phyloP scores from a whole-genome alignment of 768 basidiomycete species.

The Termitomyces sp. region DNA sequence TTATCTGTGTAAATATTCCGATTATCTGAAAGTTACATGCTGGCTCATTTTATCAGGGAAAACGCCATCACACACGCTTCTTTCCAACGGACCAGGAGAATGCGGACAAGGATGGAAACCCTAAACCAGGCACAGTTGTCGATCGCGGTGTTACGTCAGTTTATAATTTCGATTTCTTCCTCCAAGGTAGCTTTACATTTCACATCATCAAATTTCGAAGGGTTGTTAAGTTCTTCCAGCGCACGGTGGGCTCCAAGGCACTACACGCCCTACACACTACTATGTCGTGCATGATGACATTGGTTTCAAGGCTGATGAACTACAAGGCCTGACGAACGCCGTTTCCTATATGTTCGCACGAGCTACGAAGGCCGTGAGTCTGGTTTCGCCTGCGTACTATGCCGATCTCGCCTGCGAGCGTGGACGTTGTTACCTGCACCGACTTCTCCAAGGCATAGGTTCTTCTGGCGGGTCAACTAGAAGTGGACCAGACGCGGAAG shows the following conservation, averaged over 20 bases:
- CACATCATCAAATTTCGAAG: not conserved
- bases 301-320: conserved; percentile 56
- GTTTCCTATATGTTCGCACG: conserved; percentile 79
- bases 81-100: conserved; percentile 50
- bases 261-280: conserved; percentile 74
- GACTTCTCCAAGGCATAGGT: conserved; percentile 52
- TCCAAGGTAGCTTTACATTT: conserved; percentile 44
- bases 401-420: conserved; percentile 64
- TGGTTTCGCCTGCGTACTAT: conserved; percentile 79
- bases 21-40: conserved; percentile 7
- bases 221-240: conserved; percentile 28
- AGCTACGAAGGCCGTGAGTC: conserved; percentile 82
- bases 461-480: conserved; percentile 27
- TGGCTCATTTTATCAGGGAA: conserved; percentile 26
- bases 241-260: conserved; percentile 72
- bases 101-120: conserved; percentile 66
- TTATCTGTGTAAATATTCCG: conserved; percentile 62
- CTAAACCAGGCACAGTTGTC: conserved; percentile 74
- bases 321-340: conserved; percentile 68
- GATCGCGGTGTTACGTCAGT: conserved; percentile 72
- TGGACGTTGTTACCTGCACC: conserved; percentile 72
- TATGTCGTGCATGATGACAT: conserved; percentile 80
- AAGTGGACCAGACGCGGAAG: conserved; percentile 41
- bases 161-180: conserved; percentile 62
- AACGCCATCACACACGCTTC: conserved; percentile 55